Evolutionary conservation across 495 filamentous ascomycete species (phyloP).

Genomic region (Podospora anserina): DNA sequence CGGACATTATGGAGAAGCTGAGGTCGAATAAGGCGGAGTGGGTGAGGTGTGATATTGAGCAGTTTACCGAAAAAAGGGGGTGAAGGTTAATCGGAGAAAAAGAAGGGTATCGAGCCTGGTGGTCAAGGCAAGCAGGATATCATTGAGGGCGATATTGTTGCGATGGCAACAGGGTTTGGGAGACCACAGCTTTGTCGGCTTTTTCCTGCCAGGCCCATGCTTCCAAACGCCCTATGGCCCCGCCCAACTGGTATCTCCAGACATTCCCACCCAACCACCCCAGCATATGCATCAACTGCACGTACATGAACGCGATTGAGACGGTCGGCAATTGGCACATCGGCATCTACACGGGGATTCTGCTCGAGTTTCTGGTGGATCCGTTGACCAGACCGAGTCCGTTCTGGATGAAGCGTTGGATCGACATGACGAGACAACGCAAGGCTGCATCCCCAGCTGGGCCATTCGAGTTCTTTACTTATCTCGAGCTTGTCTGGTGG

Average conservation of each 20-base stretch:
- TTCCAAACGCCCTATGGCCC: slow-evolving; percentile 70
- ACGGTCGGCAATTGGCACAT: slow-evolving; percentile 84
- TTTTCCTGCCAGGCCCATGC: slow-evolving; percentile 75
- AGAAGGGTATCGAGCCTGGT: slow-evolving; percentile 67
- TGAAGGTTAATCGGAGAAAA: slow-evolving; percentile 65
- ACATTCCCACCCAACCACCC: slow-evolving; percentile 68
- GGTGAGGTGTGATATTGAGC: slow-evolving; percentile 74
- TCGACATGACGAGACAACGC: slow-evolving; percentile 74
- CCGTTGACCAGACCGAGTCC: slow-evolving; percentile 67
- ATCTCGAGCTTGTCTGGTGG: slow-evolving; percentile 81
- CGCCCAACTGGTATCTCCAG: slow-evolving; percentile 86
- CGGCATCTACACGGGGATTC: slow-evolving; percentile 79
- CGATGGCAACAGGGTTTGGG: slow-evolving; percentile 80
- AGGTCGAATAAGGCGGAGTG: slow-evolving; percentile 72
- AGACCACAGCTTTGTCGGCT: slow-evolving; percentile 58
- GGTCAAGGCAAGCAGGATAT: slow-evolving; percentile 63
- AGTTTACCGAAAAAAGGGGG: slow-evolving; percentile 60
- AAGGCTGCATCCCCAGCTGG: slow-evolving; percentile 65
- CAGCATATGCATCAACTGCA: slow-evolving; percentile 75
- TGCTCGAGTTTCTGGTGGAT: slow-evolving; percentile 82
- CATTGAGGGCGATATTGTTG: slow-evolving; percentile 69
- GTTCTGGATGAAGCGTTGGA: slow-evolving; percentile 79
- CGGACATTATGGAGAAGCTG: slow-evolving; percentile 72
- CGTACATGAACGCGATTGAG: slow-evolving; percentile 78
- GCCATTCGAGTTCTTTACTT: slow-evolving; percentile 86